phyloP scores from a whole-genome alignment of 148 eudicot genomes.

The Diospyros kaki region DNA sequence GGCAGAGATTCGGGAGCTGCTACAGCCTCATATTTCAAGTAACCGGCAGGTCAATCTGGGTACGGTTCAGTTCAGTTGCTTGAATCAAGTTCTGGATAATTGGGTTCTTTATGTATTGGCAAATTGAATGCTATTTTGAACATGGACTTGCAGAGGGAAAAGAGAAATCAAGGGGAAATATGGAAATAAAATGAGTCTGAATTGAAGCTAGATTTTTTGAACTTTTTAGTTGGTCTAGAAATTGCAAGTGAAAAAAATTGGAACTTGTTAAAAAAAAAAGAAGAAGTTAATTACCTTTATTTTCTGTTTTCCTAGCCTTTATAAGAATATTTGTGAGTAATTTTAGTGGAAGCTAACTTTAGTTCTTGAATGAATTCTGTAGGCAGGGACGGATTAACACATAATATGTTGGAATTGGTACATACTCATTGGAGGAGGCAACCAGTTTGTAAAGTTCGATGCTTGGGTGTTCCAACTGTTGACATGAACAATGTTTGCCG shows the following conservation, averaged over 20 bases:
- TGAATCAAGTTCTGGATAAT: not conserved
- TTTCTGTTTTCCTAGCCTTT: no score
- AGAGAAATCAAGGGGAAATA: no score
- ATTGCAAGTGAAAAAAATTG: no score
- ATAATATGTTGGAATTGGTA: constrained; percentile 91
- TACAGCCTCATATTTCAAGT: constrained; percentile 44
- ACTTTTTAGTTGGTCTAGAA: no score
- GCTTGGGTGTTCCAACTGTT: constrained; percentile 95
- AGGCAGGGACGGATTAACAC: constrained; percentile 97
- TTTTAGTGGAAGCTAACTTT: not conserved
- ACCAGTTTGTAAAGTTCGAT: constrained; percentile 84
- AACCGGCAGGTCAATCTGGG: constrained; percentile 81
- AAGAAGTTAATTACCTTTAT: no score
- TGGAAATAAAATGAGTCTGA: no score
- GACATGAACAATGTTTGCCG: constrained; percentile 91
- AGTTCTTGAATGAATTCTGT: constrained; percentile 20
- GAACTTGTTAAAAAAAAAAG: no score
- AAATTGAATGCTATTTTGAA: not conserved
- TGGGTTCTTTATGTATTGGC: not conserved
- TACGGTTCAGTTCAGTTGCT: constrained; percentile 14
- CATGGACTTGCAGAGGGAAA: no score
- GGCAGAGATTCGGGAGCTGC: constrained; percentile 53
- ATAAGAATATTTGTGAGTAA: no score
- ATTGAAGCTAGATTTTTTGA: no score
- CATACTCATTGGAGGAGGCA: constrained; percentile 90